Evolutionary conservation across 306 rosid species (phyloP), one percentile per base, ranked within the genome.

Genomic region (Citrullus amarus): DNA sequence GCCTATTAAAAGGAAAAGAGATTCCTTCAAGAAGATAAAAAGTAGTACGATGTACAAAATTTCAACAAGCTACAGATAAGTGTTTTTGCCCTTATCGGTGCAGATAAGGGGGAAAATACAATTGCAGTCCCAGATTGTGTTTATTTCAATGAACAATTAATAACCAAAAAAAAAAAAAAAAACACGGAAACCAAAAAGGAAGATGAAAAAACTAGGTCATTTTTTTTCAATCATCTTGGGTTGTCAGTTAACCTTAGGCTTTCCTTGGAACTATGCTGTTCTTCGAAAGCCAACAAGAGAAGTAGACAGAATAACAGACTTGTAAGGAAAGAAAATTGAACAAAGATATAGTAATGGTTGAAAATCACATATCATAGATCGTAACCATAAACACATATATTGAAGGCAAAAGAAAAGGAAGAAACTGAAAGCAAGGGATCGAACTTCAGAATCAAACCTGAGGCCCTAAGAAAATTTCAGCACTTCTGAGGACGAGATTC

Each of bases 1-100:
- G 39, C 82, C 90, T 83, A 81, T 70, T 46, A 69, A 83, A 63
- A 22, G 74, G n/a, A 25, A 11, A 48, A 25, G 57, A 66, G 51
- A 66, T 66, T 18, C 28, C 73, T 38, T 66, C 28, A 38, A 38
- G 20, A 15, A 4, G n/a, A 66, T 66, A 39, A 8, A 66, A 66
- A 9, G 39, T 36, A 0, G 6, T 36, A 36, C 39, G 39, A 36
- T 3, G 39, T 36, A 36, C 39, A 36, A 28, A 62, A 61, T 32
- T 65, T 36, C 48, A 9, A 62, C 44, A 62, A 30, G 70, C 41
- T 61, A 61, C 68, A 62, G 68, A 61, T 30, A 6, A 41, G n/a
- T 61, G 38, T 34, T 30, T 61, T 61, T 13, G 41, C 68, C 68
- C 36, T 28, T 3, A 63, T 16, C 34, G 44, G 2, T 32, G 43